Base-by-base conservation (phyloP, 2,329 filamentous ascomycete genomes). In the Fusarium humuli region DNA sequence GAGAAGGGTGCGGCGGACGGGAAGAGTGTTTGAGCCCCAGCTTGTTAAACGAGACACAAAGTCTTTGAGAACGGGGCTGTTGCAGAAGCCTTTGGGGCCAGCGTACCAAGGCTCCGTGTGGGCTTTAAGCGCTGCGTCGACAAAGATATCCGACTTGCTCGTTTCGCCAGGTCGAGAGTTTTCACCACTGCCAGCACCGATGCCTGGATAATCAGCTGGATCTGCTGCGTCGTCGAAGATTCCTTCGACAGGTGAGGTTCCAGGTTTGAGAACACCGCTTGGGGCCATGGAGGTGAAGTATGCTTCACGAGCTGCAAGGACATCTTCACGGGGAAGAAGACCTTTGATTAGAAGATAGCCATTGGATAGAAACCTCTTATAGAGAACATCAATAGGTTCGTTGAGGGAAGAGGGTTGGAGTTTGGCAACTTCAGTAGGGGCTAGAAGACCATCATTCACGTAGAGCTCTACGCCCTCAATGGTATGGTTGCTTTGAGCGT, bases 281-380 rank as follows among this genome's bases (percentile, higher is more conserved):
- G 87, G 83, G 2, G 83, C 79, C 7, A 90, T 78, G 45, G 84
- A 83, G 5, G 79, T 76, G 74, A 89, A 90, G 75, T 89, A 90
- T 32, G 81, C 76, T 58, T 83, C 78, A 3, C 87, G 83, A 11
- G 84, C 83, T 37, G 80, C 78, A 11, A 88, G 79, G 2, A 89
- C 86, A 56, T 88, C 85, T 4, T 79, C 76, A 5, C 83, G 83
- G 0, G 87, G 87, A 3, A 89, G 76, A 0, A 89, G 74, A 1
- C 83, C 82, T 68, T 88, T 89, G 4, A 90, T 57, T 57, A 86
- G 86, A 29, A 89, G 75, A 67, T 89, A 88, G 23, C 86, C 86
- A 47, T 89, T 57, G 2, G 25, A 29, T 12, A 49, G 44, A 13
- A 49, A 49, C 14, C 54, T 23, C 14, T 57, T 23, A 16, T 57